Percentiles rank a stretch among this genome's conserved stretches.
phyloP scores from a whole-genome alignment of 2,329 filamentous ascomycete genomes.

The Aspergillus cejpii region DNA sequence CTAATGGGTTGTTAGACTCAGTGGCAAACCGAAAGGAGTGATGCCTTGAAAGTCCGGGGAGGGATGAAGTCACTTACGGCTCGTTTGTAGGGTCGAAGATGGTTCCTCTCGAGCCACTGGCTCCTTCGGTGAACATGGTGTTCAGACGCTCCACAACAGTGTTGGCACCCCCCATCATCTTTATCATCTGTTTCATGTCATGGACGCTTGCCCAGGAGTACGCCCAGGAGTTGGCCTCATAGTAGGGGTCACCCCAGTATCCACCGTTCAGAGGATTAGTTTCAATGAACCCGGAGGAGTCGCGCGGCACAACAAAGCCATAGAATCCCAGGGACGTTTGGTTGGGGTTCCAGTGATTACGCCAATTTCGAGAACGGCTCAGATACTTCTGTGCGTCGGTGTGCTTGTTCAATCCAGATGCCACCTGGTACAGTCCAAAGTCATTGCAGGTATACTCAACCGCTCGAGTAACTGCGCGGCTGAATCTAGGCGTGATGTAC shows the following conservation, averaged over 20 bases:
- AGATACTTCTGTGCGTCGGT: conserved; percentile 55
- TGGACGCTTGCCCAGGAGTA: conserved; percentile 65
- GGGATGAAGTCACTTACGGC: conserved; percentile 40
- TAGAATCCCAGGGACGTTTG: conserved; percentile 54
- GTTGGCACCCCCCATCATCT: conserved; percentile 48
- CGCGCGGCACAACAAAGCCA: conserved; percentile 61
- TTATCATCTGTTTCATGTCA: conserved; percentile 53
- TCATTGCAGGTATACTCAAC: conserved; percentile 66
- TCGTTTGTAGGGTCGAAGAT: conserved; percentile 65
- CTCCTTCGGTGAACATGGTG: conserved; percentile 48
- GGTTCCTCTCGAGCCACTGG: conserved; percentile 38
- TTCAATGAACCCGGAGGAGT: conserved; percentile 44
- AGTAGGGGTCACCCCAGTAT: conserved; percentile 58
- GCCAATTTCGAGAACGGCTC: conserved; percentile 60
- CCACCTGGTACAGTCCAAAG: conserved; percentile 61
- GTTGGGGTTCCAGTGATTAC: conserved; percentile 62
- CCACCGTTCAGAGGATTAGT: conserved; percentile 48
- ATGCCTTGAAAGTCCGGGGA: too few relatives aligned
- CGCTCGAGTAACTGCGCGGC: conserved; percentile 56
- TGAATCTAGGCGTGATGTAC: conserved; percentile 58
- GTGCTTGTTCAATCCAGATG: conserved; percentile 48
- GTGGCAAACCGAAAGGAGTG: background rate
- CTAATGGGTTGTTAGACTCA: conserved; percentile 8
- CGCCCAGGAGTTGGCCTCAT: conserved; percentile 57
- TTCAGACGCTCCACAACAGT: conserved; percentile 45